Evolutionary conservation across 2,329 filamentous ascomycete species (phyloP).

Genomic region (Ophiostoma ips): DNA sequence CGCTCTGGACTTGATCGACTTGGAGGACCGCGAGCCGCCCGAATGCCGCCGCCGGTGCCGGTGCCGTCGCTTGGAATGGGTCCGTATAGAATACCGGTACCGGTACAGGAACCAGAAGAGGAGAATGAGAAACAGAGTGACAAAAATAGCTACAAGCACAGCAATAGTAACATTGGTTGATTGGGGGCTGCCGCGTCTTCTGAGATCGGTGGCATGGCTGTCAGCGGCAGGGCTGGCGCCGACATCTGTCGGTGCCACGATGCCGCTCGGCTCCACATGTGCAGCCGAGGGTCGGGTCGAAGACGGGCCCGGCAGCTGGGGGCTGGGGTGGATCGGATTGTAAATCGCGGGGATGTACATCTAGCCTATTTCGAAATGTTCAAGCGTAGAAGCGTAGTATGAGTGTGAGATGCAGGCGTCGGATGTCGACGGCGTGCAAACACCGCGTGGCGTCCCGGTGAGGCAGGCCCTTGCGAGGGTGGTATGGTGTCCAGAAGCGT

Average conservation of each 20-base stretch:
- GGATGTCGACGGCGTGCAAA: not conserved
- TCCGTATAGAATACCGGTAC: constrained; percentile 7
- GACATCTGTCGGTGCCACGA: not conserved
- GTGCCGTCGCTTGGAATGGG: not conserved
- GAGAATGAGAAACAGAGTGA: constrained; percentile 7
- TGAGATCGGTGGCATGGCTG: not conserved
- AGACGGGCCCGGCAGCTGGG: not conserved
- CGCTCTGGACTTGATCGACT: constrained; percentile 3
- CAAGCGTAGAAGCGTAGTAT: not conserved
- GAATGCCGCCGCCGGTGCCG: not conserved
- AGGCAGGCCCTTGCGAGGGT: too few relatives aligned
- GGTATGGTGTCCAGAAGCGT: too few relatives aligned
- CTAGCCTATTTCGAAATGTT: not conserved
- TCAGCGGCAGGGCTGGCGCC: not conserved
- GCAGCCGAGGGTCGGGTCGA: not conserved
- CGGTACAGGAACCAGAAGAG: constrained; percentile 8
- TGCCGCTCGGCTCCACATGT: not conserved
- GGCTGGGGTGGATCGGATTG: not conserved
- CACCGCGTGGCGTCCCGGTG: too few relatives aligned
- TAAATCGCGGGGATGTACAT: not conserved
- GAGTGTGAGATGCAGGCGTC: not conserved
- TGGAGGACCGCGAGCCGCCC: constrained; percentile 5
- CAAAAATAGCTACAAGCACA: constrained; percentile 8
- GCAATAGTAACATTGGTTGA: constrained; percentile 12
- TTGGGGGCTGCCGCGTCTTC: not conserved